Evolutionary conservation across 2,329 filamentous ascomycete species (phyloP).

Genomic region (Coniella lustricola): DNA sequence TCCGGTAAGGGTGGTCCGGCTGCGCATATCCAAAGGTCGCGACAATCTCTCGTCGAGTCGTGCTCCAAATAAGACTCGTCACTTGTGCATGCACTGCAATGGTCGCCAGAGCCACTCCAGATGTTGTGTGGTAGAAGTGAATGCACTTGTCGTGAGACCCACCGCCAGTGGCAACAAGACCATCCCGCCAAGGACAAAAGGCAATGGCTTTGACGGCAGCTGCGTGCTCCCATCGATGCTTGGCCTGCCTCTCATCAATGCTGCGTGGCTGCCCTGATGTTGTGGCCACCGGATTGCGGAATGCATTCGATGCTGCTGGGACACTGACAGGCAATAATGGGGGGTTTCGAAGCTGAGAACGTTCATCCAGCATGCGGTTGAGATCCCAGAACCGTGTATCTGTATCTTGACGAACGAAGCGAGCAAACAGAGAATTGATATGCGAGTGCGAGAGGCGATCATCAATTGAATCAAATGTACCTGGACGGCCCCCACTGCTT

Average conservation of each 20-base stretch:
- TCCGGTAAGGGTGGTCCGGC: slow-evolving; percentile 79
- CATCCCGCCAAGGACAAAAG: slow-evolving; percentile 90
- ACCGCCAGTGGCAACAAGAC: slow-evolving; percentile 81
- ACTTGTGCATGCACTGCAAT: slow-evolving; percentile 93
- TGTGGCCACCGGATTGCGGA: slow-evolving; percentile 10
- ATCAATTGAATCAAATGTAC: slow-evolving; percentile 10
- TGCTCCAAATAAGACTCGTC: slow-evolving; percentile 86
- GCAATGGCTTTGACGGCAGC: slow-evolving; percentile 95
- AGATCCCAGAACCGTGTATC: slow-evolving; percentile 15
- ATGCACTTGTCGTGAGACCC: slow-evolving; percentile 93
- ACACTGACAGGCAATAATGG: slow-evolving; percentile 5
- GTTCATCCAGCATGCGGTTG: slow-evolving; percentile 7
- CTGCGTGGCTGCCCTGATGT: slow-evolving; percentile 33
- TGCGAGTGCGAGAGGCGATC: slow-evolving; percentile 5
- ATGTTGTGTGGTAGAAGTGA: slow-evolving; percentile 85
- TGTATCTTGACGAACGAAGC: slow-evolving; percentile 8
- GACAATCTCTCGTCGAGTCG: slow-evolving; percentile 75
- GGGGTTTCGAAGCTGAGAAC: slow-evolving; percentile 5
- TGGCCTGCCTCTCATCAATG: slow-evolving; percentile 50
- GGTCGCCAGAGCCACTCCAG: slow-evolving; percentile 76
- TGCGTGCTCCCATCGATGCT: slow-evolving; percentile 68
- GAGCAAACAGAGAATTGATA: slow-evolving; percentile 3
- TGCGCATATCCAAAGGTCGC: slow-evolving; percentile 93
- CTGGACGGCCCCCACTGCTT: neutral
- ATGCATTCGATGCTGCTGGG: slow-evolving; percentile 5